phyloP scores from a whole-genome alignment of 352 stramenopile species.

The Phytophthora palmivora region DNA sequence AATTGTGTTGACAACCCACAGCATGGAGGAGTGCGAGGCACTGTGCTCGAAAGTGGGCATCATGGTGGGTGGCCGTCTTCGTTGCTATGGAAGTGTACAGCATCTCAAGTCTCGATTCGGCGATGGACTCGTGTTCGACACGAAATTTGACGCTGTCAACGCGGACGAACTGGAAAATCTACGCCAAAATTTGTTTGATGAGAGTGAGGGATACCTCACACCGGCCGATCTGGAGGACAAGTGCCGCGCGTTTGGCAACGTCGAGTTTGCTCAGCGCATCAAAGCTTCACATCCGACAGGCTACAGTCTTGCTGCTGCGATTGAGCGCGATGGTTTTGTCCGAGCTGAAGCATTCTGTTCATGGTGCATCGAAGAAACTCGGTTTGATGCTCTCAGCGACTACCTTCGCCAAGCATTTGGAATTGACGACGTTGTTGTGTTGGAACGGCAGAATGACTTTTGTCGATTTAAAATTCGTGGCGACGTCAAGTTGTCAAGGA shows the following conservation, averaged over 20 bases:
- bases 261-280: slow-evolving; percentile 42
- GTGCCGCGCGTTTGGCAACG: slow-evolving; percentile 47
- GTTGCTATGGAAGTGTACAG: slow-evolving; percentile 87
- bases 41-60: slow-evolving; percentile 95
- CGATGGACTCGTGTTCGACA: slow-evolving; percentile 87
- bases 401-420: slow-evolving; percentile 42
- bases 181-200: slow-evolving; percentile 12
- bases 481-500: slow-evolving; percentile 52
- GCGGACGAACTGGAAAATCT: slow-evolving; percentile 33
- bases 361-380: slow-evolving; percentile 67
- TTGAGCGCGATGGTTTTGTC: slow-evolving; percentile 49
- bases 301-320: slow-evolving; percentile 48
- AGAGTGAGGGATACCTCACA: slow-evolving; percentile 39
- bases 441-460: slow-evolving; percentile 56
- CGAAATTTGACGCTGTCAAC: slow-evolving; percentile 38
- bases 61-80: slow-evolving; percentile 81
- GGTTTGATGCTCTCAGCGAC: slow-evolving; percentile 37
- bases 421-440: slow-evolving; percentile 1
- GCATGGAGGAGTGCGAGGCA: slow-evolving; percentile 95
- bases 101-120: slow-evolving; percentile 89
- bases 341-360: slow-evolving; percentile 44
- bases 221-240: slow-evolving; percentile 28
- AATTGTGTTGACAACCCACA: slow-evolving; percentile 94
- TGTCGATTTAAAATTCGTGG: slow-evolving; percentile 53
- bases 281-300: slow-evolving; percentile 58